phyloP scores from a whole-genome alignment of 192 early-diverging fungal species.

The Glomus cerebriforme region DNA sequence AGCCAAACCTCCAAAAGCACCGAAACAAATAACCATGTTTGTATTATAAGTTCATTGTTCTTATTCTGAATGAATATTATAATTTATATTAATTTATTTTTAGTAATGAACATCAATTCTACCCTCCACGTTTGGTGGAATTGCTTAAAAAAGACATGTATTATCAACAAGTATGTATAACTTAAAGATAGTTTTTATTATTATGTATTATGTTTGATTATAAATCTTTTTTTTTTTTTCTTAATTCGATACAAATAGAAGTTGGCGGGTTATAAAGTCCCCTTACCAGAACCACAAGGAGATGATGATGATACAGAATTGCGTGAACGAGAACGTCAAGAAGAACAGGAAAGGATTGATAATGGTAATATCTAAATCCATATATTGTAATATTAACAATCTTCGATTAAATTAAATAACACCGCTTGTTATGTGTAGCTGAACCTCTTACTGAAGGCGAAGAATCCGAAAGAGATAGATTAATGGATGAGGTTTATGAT shows the following conservation, averaged over 20 bases:
- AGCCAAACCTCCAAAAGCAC: slow-evolving; percentile 60
- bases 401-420: neutral
- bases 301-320: slow-evolving; percentile 46
- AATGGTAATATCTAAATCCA: slow-evolving; percentile 55
- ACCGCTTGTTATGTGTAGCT: slow-evolving; percentile 44
- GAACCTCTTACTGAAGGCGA: slow-evolving; percentile 92
- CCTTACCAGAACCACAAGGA: slow-evolving; percentile 48
- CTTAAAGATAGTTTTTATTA: neutral
- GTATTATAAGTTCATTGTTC: neutral
- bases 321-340: slow-evolving; percentile 61
- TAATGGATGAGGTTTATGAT: slow-evolving; percentile 36
- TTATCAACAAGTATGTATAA: slow-evolving; percentile 55
- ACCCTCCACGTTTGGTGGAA: slow-evolving; percentile 71
- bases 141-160: slow-evolving; percentile 84
- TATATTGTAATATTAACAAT: neutral
- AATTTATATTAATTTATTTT: slow-evolving; percentile 23
- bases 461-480: slow-evolving; percentile 68
- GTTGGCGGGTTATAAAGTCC: slow-evolving; percentile 71
- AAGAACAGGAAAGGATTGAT: slow-evolving; percentile 86
- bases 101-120: slow-evolving; percentile 94
- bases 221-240: neutral
- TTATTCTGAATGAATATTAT: neutral
- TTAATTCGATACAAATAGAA: slow-evolving; percentile 46
- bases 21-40: slow-evolving; percentile 62
- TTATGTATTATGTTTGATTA: neutral